Evolutionary conservation across 306 rosid genomes (phyloP).

Genomic region (Coriaria nepalensis): DNA sequence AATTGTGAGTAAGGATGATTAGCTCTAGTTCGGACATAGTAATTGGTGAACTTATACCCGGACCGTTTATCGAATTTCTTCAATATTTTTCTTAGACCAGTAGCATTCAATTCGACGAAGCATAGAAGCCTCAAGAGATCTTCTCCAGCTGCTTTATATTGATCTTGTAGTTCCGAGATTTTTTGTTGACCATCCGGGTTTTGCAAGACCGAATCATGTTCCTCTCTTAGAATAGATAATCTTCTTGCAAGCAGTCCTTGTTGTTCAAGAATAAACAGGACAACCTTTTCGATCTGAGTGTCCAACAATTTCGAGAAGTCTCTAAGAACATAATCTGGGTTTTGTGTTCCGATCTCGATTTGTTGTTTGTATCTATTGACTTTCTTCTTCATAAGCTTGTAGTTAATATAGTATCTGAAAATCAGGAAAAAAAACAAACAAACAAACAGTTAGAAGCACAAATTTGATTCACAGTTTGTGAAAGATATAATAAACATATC

Average conservation of each 20-base stretch:
- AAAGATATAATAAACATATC: background rate
- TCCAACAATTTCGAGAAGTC: slow-evolving; percentile 73
- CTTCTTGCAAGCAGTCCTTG: slow-evolving; percentile 78
- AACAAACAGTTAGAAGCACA: background rate
- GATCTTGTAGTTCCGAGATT: slow-evolving; percentile 47
- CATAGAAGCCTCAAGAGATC: slow-evolving; percentile 64
- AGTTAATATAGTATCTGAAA: slow-evolving; percentile 58
- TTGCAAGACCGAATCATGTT: slow-evolving; percentile 31
- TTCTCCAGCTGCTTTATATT: slow-evolving; percentile 51
- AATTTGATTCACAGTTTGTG: too few species aligned
- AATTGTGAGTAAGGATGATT: slow-evolving; percentile 89
- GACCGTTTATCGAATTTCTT: slow-evolving; percentile 85
- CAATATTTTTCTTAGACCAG: slow-evolving; percentile 79
- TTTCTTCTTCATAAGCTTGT: slow-evolving; percentile 76
- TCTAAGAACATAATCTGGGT: slow-evolving; percentile 41
- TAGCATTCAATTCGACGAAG: slow-evolving; percentile 71
- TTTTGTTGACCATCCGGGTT: slow-evolving; percentile 36
- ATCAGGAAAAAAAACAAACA: slow-evolving; percentile 7
- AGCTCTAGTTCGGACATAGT: slow-evolving; percentile 81
- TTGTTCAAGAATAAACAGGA: slow-evolving; percentile 76
- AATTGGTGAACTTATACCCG: slow-evolving; percentile 70
- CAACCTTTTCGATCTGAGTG: slow-evolving; percentile 74
- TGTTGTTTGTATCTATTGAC: slow-evolving; percentile 51
- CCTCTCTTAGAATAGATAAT: slow-evolving; percentile 44
- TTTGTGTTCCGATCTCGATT: slow-evolving; percentile 46